phyloP scores from a whole-genome alignment of 345 rosid species.

The Triadica sebifera region DNA sequence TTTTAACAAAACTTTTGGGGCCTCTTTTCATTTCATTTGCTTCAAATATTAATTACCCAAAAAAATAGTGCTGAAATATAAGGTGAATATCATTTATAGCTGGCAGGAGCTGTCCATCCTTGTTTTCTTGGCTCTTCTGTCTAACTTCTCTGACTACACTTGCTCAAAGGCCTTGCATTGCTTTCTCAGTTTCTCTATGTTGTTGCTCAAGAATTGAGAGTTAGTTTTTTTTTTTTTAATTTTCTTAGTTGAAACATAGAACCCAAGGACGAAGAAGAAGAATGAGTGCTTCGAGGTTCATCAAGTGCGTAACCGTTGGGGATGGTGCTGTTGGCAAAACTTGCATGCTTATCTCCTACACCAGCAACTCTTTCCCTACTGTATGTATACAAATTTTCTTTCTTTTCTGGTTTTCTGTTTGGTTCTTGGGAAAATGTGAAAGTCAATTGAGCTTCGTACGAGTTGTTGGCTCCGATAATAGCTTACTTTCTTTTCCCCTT shows the following conservation, averaged over 20 bases:
- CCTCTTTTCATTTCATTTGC: no score
- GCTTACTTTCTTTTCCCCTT: neutral
- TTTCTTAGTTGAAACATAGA: neutral
- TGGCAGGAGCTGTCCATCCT: slow-evolving; percentile 21
- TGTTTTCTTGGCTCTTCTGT: neutral
- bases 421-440: slow-evolving; percentile 14
- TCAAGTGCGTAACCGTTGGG: slow-evolving; percentile 76
- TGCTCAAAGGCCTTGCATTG: neutral
- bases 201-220: neutral
- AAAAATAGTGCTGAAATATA: no score
- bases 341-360: slow-evolving; percentile 75
- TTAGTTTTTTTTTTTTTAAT: slow-evolving; percentile 1
- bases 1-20: no score
- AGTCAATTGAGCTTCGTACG: neutral
- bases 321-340: slow-evolving; percentile 84
- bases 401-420: slow-evolving; percentile 8
- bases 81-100: slow-evolving; percentile 15
- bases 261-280: neutral
- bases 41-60: no score
- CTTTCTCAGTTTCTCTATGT: neutral
- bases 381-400: slow-evolving; percentile 26
- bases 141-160: neutral
- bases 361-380: slow-evolving; percentile 74
- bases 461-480: neutral
- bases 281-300: slow-evolving; percentile 74